Base-by-base conservation (phyloP, 2,329 filamentous ascomycete genomes). In the Colletotrichum sp. region DNA sequence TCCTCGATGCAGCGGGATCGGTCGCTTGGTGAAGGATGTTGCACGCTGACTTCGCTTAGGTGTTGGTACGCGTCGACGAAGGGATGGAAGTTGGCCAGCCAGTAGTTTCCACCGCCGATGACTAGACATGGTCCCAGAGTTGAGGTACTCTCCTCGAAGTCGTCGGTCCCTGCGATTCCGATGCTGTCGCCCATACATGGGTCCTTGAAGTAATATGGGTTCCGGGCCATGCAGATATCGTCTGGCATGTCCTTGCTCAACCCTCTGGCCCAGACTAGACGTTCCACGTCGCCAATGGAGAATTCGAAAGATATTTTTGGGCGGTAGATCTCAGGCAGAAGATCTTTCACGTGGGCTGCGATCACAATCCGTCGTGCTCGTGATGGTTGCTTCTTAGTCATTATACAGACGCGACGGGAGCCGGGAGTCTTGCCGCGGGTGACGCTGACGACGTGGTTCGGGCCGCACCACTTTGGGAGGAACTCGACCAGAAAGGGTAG, bases 111-210 rank as follows among this genome's bases (percentile, higher is more conserved):
- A 6, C 83, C 85, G 6, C 82, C 84, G 2, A 88, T 79, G 12
- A 80, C 79, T 8, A 88, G 71, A 32, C 85, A 86, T 1, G 87
- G 86, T 0, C 87, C 87, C 8, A 88, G 78, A 2, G 87, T 88
- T 18, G 86, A 85, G 0, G 86, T 87, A 44, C 80, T 82, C 44
- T 86, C 85, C 2, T 83, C 80, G 68, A 80, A 81, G 6, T 76
- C 72, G 5, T 79, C 82, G 16, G 79, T 80, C 2, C 82, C 82
- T 8, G 73, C 78, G 16, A 85, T 80, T 10, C 87, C 87, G 52
- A 88, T 86, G 74, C 86, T 87, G 65, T 88, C 87, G 4, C 87
- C 86, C 86, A 88, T 88, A 69, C 85, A 85, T 5, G 84, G 86
- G n/a, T 78, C 82, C 49, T 79, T 77, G 77, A 87, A 88, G 77